Percentiles rank a stretch among this genome's conserved stretches.
These are phyloP conservation scores for Dioscorea dumetorum DNA, from an alignment of 106 monocot genomes.

Conservation along the genomic window DNA sequence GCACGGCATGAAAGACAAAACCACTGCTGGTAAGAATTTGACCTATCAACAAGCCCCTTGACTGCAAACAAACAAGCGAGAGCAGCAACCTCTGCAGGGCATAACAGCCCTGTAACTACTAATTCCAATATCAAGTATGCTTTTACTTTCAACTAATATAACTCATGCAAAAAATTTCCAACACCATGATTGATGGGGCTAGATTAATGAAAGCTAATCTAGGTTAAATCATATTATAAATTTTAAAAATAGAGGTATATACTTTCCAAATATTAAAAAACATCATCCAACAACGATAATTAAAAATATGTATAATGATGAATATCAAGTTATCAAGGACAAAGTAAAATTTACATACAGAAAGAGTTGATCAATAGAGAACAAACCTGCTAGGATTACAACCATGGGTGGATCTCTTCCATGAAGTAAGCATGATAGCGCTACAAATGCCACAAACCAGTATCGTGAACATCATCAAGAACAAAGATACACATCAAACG, in stretches of 20 bases:
- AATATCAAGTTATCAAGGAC: no score
- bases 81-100: conserved; percentile 53
- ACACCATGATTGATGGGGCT: no score
- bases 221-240: no score
- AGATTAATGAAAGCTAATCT: no score
- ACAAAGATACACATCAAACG: no score
- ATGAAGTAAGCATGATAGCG: conserved; percentile 92
- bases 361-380: not conserved
- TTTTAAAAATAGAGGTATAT: no score
- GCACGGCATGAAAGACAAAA: conserved; percentile 63
- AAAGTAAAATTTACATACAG: no score
- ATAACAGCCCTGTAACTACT: not conserved
- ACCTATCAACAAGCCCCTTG: conserved; percentile 51
- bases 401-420: conserved; percentile 58
- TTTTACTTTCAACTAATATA: no score
- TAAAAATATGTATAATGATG: no score
- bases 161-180: no score
- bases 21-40: conserved; percentile 38
- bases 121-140: not conserved
- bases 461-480: not conserved
- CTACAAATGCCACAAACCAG: conserved; percentile 23
- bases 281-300: no score
- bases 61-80: conserved; percentile 68
- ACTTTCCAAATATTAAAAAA: no score
- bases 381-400: conserved; percentile 59